These are phyloP conservation scores for Adenanthera pavonina DNA, from an alignment of 306 rosid species.

Conservation along the genomic window DNA sequence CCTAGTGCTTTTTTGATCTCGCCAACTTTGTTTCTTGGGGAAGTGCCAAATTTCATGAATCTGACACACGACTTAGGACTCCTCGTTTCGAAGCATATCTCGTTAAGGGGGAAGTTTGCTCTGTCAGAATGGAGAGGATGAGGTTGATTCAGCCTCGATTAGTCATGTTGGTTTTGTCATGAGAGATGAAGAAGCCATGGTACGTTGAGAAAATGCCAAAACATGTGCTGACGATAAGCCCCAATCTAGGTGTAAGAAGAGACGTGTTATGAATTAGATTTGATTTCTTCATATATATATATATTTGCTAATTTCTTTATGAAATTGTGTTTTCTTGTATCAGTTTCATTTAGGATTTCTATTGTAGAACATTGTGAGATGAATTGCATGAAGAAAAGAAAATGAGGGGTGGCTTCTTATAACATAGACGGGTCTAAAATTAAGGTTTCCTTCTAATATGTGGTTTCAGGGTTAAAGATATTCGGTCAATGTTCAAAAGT, in stretches of 20 bases:
- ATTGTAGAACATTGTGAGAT: background rate
- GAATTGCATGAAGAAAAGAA: background rate
- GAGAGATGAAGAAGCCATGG: background rate
- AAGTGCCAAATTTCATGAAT: background rate
- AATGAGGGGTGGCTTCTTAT: background rate
- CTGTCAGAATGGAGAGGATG: background rate
- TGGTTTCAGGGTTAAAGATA: background rate
- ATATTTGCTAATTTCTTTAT: background rate
- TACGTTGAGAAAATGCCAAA: background rate
- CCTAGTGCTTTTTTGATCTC: background rate
- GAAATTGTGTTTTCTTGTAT: background rate
- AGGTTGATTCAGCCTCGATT: background rate
- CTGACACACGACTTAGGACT: background rate
- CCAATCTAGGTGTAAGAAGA: background rate
- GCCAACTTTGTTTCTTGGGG: background rate
- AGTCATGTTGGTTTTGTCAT: background rate
- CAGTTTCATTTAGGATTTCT: background rate
- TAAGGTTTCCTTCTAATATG: background rate
- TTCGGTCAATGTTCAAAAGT: too few relatives aligned
- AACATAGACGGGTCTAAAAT: background rate
- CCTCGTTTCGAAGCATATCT: background rate
- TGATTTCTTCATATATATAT: background rate
- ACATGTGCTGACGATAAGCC: background rate
- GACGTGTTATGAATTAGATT: background rate
- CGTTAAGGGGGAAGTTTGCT: background rate